These are phyloP conservation scores for Neurospora tetrasperma DNA, from an alignment of 495 filamentous ascomycete genomes.

Conservation along the genomic window DNA sequence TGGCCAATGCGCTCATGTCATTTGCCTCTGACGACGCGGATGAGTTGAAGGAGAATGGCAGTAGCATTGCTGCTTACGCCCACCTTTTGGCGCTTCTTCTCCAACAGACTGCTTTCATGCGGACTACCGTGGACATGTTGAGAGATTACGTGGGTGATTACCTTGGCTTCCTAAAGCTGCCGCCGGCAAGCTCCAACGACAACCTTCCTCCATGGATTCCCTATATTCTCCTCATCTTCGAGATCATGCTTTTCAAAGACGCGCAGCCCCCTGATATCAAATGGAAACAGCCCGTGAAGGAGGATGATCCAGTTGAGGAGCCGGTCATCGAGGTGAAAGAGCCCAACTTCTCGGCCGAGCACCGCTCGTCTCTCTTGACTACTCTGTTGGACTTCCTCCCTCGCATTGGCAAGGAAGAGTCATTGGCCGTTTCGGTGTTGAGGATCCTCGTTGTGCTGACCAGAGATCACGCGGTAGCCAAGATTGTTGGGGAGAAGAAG, in stretches of 20 bases:
- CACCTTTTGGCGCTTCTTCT: conserved; percentile 85
- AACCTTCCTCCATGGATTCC: conserved; percentile 85
- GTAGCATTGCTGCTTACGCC: conserved; percentile 72
- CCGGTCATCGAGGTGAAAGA: conserved; percentile 50
- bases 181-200: conserved; percentile 53
- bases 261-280: conserved; percentile 63
- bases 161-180: conserved; percentile 69
- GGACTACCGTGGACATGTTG: conserved; percentile 60
- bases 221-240: conserved; percentile 78
- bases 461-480: conserved; percentile 61
- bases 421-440: conserved; percentile 71
- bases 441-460: conserved; percentile 89
- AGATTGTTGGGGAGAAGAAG: conserved; percentile 69
- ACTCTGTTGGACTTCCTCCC: conserved; percentile 74
- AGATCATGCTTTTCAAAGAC: conserved; percentile 82
- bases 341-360: conserved; percentile 51
- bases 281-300: conserved; percentile 55
- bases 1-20: conserved; percentile 82
- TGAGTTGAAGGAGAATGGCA: conserved; percentile 53
- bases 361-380: conserved; percentile 60
- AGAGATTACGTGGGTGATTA: conserved; percentile 69
- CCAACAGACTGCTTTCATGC: conserved; percentile 72
- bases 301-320: conserved; percentile 43
- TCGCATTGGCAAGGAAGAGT: conserved; percentile 74
- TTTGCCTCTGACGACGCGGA: conserved; percentile 67